phyloP scores from a whole-genome alignment of 352 stramenopile genomes.

The Globisporangium barbulae region DNA sequence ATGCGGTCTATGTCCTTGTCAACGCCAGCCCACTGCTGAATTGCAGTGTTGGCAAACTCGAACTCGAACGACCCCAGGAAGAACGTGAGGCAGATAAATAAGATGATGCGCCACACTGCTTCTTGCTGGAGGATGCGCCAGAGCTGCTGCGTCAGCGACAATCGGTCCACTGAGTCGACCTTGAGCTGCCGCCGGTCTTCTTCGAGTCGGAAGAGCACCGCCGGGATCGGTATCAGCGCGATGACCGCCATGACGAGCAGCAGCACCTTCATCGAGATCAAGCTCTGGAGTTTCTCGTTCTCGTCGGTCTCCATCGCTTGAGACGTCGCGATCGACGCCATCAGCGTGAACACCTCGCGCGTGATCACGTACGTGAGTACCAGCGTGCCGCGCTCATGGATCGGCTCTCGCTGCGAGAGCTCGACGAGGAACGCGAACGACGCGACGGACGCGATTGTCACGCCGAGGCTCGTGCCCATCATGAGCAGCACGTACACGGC shows the following conservation, averaged over 20 bases:
- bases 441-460: slow-evolving; percentile 54
- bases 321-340: slow-evolving; percentile 37
- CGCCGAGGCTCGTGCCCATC: slow-evolving; percentile 59
- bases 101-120: slow-evolving; percentile 66
- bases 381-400: slow-evolving; percentile 64
- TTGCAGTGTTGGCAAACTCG: slow-evolving; percentile 42
- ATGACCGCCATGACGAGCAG: slow-evolving; percentile 68
- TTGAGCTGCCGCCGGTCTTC: slow-evolving; percentile 75
- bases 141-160: slow-evolving; percentile 53
- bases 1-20: slow-evolving; percentile 36
- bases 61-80: slow-evolving; percentile 69
- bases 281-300: slow-evolving; percentile 14
- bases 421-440: slow-evolving; percentile 69
- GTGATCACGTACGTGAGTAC: slow-evolving; percentile 70
- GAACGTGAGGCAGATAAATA: slow-evolving; percentile 60
- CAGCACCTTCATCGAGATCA: slow-evolving; percentile 66
- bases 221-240: slow-evolving; percentile 58
- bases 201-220: slow-evolving; percentile 57
- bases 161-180: slow-evolving; percentile 61
- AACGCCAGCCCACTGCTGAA: slow-evolving; percentile 46
- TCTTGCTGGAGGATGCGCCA: slow-evolving; percentile 79
- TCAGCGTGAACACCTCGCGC: slow-evolving; percentile 40
- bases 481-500: slow-evolving; percentile 71
- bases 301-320: slow-evolving; percentile 40
- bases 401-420: slow-evolving; percentile 70